Evolutionary conservation across 306 rosid genomes (phyloP), one percentile per base, ranked within the genome.

Genomic region (Cucumis melo): DNA sequence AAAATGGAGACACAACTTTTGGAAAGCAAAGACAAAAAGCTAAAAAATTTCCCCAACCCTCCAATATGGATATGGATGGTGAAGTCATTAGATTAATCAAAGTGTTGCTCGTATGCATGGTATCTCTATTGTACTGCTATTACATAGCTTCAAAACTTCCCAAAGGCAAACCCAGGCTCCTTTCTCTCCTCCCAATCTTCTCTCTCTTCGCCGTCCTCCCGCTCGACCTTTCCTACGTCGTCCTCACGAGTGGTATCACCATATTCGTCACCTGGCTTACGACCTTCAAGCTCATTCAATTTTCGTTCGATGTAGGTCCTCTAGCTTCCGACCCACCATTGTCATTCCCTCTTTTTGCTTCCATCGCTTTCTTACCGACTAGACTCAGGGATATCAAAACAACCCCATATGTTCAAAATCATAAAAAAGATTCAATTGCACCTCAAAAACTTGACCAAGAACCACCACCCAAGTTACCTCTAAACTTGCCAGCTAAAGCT

Each of bases 201-300:
- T 65, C 7, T 55, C 75, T 84, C 46, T 80, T 78, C 59, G 23
- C 68, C 53, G 8, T 59, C 57, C 77, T 84, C 56, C 87, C 84
- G 51, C 80, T 80, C n/a, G 67, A 58, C 46, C 60, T 74, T 54
- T 77, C 84, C 42, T 58, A 76, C 20, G 48, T 80, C 20, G 78
- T 84, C 59, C 82, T 81, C 11, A 77, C 84, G 2, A 83, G 87
- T 17, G 39, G 55, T 27, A 16, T 77, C 3, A 58, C 78, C 72
- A 74, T 84, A 42, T 80, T 78, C 80, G 20, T 80, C 58, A 80
- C 84, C 13, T 84, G 87, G 87, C 67, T 84, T n/a, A 73, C 80
- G 5, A 84, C 15, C 79, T 84, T 84, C 78, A 84, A 75, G 39
- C 83, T 84, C 62, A 53, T 84, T 21, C 76, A 78, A 27, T 78